A percentile compares a stretch with the other conserved stretches of the same genome.
phyloP scores from a whole-genome alignment of 2,329 filamentous ascomycete species.

The Aspergillus nomiae region DNA sequence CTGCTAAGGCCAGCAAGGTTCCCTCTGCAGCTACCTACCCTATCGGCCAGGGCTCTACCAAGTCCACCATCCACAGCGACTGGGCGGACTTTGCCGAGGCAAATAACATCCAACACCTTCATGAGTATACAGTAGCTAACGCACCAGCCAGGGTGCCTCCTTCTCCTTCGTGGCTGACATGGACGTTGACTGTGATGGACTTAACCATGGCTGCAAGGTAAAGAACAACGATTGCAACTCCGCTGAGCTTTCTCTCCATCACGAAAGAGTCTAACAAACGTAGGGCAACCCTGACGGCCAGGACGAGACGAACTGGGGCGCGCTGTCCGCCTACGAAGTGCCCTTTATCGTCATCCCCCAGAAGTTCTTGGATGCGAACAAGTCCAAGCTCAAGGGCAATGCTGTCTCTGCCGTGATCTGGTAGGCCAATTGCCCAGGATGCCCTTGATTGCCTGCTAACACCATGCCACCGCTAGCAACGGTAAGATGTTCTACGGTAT shows the following conservation, averaged over 20 bases:
- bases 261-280: background rate
- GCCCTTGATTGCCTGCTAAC: background rate
- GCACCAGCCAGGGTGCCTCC: conserved; percentile 25
- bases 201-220: conserved; percentile 31
- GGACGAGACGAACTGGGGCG: conserved; percentile 31
- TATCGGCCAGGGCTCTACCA: background rate
- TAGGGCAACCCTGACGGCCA: conserved; percentile 34
- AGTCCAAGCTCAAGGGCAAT: conserved; percentile 24
- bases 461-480: conserved; percentile 17
- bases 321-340: conserved; percentile 35
- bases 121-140: background rate
- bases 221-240: background rate
- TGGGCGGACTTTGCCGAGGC: background rate
- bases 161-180: conserved; percentile 34
- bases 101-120: background rate
- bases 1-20: background rate
- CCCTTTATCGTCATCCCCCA: conserved; percentile 36
- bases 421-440: conserved; percentile 12
- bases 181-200: conserved; percentile 38
- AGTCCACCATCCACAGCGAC: conserved; percentile 9
- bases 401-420: conserved; percentile 34
- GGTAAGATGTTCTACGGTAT: conserved; percentile 40
- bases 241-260: background rate
- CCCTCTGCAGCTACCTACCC: background rate
- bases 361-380: conserved; percentile 24